These are phyloP conservation scores for Magnaporthiopsis rhizophila DNA, from an alignment of 2,329 filamentous ascomycete genomes.

Conservation along the genomic window DNA sequence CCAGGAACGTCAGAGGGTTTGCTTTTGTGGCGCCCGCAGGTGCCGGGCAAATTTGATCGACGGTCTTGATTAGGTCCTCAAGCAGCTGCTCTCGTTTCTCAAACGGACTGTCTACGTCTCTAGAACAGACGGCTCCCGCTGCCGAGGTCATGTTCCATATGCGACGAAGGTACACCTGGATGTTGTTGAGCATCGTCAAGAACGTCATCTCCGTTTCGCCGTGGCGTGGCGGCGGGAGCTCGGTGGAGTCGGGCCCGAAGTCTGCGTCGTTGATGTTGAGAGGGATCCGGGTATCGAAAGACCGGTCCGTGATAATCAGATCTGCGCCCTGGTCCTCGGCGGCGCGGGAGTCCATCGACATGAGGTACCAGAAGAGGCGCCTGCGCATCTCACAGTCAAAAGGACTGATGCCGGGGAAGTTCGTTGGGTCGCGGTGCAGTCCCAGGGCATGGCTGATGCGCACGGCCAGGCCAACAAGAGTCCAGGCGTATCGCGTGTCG, in stretches of 20 bases:
- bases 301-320: conserved; percentile 34
- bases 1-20: conserved; percentile 44
- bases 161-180: conserved; percentile 27
- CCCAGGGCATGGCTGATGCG: conserved; percentile 46
- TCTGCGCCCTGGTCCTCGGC: conserved; percentile 52
- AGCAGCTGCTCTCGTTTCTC: conserved; percentile 34
- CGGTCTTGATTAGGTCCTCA: conserved; percentile 23
- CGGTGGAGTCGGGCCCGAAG: conserved; percentile 36
- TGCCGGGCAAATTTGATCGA: conserved; percentile 44
- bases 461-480: conserved; percentile 54
- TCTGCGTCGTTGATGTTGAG: conserved; percentile 51
- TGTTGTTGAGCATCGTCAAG: conserved; percentile 34
- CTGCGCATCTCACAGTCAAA: conserved; percentile 57
- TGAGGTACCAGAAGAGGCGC: conserved; percentile 54
- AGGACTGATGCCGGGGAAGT: conserved; percentile 42
- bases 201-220: conserved; percentile 47
- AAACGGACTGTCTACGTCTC: conserved; percentile 23
- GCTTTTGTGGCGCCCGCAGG: conserved; percentile 20
- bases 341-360: conserved; percentile 50
- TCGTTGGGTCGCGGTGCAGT: conserved; percentile 48
- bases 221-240: conserved; percentile 36
- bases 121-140: conserved; percentile 20
- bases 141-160: conserved; percentile 29
- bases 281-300: conserved; percentile 46
- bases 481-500: conserved; percentile 50